Base-by-base conservation (phyloP, 2,329 filamentous ascomycete genomes). In the Arthrobotrys sphaeroides region DNA sequence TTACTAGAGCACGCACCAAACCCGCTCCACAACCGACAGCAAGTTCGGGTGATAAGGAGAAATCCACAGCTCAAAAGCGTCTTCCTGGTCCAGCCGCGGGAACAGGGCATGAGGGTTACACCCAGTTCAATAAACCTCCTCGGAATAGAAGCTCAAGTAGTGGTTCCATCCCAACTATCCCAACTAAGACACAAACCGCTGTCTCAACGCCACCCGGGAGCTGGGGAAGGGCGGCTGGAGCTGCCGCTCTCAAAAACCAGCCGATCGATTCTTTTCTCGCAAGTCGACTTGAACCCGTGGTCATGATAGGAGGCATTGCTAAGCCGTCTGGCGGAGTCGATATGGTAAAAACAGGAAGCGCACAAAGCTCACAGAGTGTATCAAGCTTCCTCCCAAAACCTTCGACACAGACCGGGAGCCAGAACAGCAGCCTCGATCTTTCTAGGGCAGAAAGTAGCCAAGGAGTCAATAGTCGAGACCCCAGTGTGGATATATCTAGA, bases 51-150 rank as follows among this genome's bases (percentile, higher is more conserved):
- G 70, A 74, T 28, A 74, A 74, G n/a, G 70, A 74, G 22, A 74
- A 68, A 13, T 36, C 62, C 16, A 12, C 24, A 4, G 12, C 24
- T 2, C 57, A 33, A 22, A 64, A 62, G 20, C 62, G 62, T 5
- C 18, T 24, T 16, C 69, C 62, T n/a, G 94, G 94, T 0, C 94
- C 94, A 20, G 88, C 87, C 13, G 94, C 94, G 42, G 94, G 94
- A n/a, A 98, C 94, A 38, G 94, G 94, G 0, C 93, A 98, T 80
- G 94, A 98, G 83, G 91, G 91, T 0, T 94, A 94, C 13, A 42
- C 61, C 22, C 69, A 74, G 38, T 74, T 74, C 33, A 59, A 22
- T 3, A 74, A 68, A 31, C 16, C 70, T 26, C 26, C 42, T 28
- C 70, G 70, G 18, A 74, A 53, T 10, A 51, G 70, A 33, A 74